Percentiles rank a stretch among this genome's conserved stretches.
Evolutionary conservation across 2,329 filamentous ascomycete genomes (phyloP).

Genomic region (Colletotrichum sp.): DNA sequence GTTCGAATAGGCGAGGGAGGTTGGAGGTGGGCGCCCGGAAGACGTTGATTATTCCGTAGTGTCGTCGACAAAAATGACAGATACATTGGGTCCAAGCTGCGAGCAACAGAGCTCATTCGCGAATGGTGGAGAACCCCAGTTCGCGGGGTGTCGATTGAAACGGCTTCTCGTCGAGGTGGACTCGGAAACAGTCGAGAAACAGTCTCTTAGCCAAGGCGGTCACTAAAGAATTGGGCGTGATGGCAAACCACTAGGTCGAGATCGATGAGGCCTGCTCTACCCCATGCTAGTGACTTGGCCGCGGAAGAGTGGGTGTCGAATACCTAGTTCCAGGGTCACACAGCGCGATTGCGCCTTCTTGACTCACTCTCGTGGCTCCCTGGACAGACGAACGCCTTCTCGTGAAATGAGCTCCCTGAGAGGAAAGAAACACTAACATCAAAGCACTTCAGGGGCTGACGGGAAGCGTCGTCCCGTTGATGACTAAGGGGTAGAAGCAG

Average conservation of each 20-base stretch:
- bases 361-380: background rate
- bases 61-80: background rate
- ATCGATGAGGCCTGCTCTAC: background rate
- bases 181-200: background rate
- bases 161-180: background rate
- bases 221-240: background rate
- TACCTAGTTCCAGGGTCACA: background rate
- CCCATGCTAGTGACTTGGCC: background rate
- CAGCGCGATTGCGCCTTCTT: background rate
- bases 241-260: background rate
- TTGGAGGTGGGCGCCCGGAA: background rate
- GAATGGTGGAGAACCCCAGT: background rate
- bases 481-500: background rate
- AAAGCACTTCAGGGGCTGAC: background rate
- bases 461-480: background rate
- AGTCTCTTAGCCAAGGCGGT: background rate
- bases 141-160: background rate
- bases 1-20: background rate
- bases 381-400: background rate
- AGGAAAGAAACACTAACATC: background rate
- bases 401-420: background rate
- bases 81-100: constrained; percentile 1
- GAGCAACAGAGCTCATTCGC: background rate
- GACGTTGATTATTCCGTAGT: background rate
- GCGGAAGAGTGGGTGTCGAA: background rate